Base-by-base conservation (phyloP, 306 rosid species). In the Cicer chorassanicum region DNA sequence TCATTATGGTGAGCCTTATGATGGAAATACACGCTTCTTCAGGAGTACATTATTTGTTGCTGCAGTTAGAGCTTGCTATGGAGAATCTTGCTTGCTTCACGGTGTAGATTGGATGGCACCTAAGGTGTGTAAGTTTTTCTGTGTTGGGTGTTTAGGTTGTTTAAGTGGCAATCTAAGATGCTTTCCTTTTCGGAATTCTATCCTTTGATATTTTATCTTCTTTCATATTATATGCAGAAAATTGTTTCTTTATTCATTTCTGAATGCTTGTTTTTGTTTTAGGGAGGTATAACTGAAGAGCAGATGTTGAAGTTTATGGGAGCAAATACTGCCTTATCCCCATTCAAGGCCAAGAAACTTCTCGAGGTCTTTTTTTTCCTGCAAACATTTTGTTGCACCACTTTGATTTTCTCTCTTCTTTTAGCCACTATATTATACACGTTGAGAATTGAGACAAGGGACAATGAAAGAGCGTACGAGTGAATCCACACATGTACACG, bases 61-160 rank as follows among this genome's bases (percentile, higher is more conserved):
- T 65, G 97, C 91, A 1, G 98, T 94, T 75, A 86, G 98, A 87
- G 86, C 98, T 16, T 91, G 95, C 74, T 90, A 91, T 82, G 88
- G 89, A n/a, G 98, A 94, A 74, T 90, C 96, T 71, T 88, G 88
- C 83, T 82, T 94, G 89, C 97, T 94, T 82, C 98, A 94, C 56
- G 98, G 98, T 65, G 89, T 83, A 66, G 93, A 94, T 9, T 91
- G 98, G 98, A 91, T 91, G 97, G 81, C 98, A 14, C 98, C 97
- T 24, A 94, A 94, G 96, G 98, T 91, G 59, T 78, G 84, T 63
- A 70, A 45, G 16, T 70, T 70, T 9, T 78, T 51, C 41, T 6
- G 8, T 74, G 56, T 11, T 18, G 75, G 65, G 8, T 68, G 34
- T 60, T 59, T 56, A 19, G 40, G 56, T 76, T 66, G 59, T 55